phyloP scores from a whole-genome alignment of 257 asterid genomes.

The Nicotiana otophora region DNA sequence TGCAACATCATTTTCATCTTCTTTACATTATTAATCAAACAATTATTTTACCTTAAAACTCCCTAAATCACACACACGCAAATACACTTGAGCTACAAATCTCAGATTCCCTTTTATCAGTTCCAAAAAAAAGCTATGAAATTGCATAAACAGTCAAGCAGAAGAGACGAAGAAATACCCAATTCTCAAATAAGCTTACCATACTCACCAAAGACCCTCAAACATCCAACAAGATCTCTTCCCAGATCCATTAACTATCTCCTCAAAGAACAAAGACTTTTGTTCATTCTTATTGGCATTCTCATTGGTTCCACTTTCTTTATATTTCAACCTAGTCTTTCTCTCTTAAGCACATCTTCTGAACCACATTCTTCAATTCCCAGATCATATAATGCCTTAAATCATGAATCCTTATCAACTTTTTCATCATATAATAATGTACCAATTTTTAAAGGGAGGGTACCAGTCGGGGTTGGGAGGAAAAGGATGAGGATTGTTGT shows the following conservation, averaged over 20 bases:
- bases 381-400: conserved; percentile 18
- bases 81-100: not conserved
- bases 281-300: conserved; percentile 68
- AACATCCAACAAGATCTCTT: conserved; percentile 58
- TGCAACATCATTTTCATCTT: not conserved
- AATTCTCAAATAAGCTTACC: conserved; percentile 32
- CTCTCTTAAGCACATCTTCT: too few relatives aligned
- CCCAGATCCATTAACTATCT: conserved; percentile 70
- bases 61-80: not conserved
- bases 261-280: conserved; percentile 73
- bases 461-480: conserved; percentile 26
- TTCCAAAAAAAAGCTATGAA: conserved; percentile 39
- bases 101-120: not conserved
- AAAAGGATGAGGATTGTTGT: conserved; percentile 31
- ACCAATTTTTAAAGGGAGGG: conserved; percentile 12
- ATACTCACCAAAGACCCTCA: conserved; percentile 77
- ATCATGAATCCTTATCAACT: conserved; percentile 17
- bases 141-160: conserved; percentile 50
- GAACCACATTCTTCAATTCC: conserved; percentile 15
- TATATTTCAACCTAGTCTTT: conserved; percentile 48
- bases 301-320: conserved; percentile 73
- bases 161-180: conserved; percentile 60
- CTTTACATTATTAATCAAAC: not conserved
- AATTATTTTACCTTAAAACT: not conserved
- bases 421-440: not conserved